Conservation (phyloP, 306 rosid genomes). For the Mimosa pudica region DNA sequence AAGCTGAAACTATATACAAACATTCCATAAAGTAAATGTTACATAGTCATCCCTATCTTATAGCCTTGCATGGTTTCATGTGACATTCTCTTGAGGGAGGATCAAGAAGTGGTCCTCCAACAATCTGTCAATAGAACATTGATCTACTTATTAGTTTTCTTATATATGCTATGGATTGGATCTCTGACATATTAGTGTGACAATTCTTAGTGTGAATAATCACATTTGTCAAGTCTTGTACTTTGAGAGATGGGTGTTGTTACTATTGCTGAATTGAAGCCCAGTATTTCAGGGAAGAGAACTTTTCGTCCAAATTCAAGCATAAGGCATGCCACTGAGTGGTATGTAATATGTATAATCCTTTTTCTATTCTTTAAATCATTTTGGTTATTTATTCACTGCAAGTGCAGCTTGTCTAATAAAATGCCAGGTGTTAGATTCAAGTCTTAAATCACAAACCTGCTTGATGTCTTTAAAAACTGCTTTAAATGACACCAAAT, state of each 20-base stretch:
- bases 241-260: constrained; percentile 76
- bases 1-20: constrained; percentile 48
- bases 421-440: not conserved
- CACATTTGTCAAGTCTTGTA: constrained; percentile 35
- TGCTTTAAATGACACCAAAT: not conserved
- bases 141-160: constrained; percentile 25
- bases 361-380: constrained; percentile 8
- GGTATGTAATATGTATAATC: constrained; percentile 55
- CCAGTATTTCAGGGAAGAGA: constrained; percentile 93
- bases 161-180: not conserved
- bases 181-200: constrained; percentile 35
- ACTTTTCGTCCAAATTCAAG: constrained; percentile 76
- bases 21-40: constrained; percentile 54
- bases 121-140: constrained; percentile 35
- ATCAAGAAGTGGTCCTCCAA: constrained; percentile 42
- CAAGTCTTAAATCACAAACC: not conserved
- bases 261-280: constrained; percentile 86
- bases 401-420: not conserved
- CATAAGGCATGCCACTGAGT: constrained; percentile 75
- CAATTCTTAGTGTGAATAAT: constrained; percentile 35
- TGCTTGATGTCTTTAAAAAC: not conserved
- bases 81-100: constrained; percentile 45
- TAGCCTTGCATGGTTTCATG: constrained; percentile 65
- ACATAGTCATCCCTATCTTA: constrained; percentile 48
- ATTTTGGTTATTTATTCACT: not conserved